Percentiles rank a stretch among this genome's conserved stretches.
phyloP scores from a whole-genome alignment of 768 basidiomycete genomes.

The Hypsizygus marmoreus region DNA sequence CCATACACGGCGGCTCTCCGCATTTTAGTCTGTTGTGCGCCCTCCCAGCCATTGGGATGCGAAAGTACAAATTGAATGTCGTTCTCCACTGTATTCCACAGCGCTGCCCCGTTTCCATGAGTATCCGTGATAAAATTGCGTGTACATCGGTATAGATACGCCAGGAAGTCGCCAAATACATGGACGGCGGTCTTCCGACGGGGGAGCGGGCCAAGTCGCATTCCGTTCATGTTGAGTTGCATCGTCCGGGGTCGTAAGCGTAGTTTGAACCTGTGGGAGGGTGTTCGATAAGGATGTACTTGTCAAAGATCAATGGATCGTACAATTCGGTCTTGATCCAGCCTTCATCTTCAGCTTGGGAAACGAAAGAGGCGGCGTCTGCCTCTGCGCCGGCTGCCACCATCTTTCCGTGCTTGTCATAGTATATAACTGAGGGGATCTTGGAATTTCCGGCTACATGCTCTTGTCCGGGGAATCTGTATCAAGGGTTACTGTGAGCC shows the following conservation, averaged over 20 bases:
- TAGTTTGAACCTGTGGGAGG: conserved; percentile 66
- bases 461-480: conserved; percentile 81
- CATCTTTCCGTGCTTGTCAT: conserved; percentile 65
- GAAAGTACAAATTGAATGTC: conserved; percentile 75
- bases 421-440: conserved; percentile 78
- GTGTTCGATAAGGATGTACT: conserved; percentile 1
- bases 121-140: conserved; percentile 77
- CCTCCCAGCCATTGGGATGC: conserved; percentile 86
- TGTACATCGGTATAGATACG: conserved; percentile 74
- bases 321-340: conserved; percentile 81
- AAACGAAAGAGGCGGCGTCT: conserved; percentile 55
- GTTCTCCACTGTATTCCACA: conserved; percentile 73
- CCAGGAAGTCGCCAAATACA: conserved; percentile 79
- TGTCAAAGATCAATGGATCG: conserved; percentile 26
- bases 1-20: conserved; percentile 72
- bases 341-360: conserved; percentile 73
- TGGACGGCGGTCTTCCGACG: conserved; percentile 67
- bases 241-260: conserved; percentile 76
- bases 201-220: conserved; percentile 71
- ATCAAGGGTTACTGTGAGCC: conserved; percentile 16
- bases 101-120: conserved; percentile 70
- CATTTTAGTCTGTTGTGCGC: conserved; percentile 77
- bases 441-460: conserved; percentile 85
- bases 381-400: conserved; percentile 79
- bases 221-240: conserved; percentile 83